Conservation (phyloP, 352 stramenopile genomes). For the Blastocystis sp. region DNA sequence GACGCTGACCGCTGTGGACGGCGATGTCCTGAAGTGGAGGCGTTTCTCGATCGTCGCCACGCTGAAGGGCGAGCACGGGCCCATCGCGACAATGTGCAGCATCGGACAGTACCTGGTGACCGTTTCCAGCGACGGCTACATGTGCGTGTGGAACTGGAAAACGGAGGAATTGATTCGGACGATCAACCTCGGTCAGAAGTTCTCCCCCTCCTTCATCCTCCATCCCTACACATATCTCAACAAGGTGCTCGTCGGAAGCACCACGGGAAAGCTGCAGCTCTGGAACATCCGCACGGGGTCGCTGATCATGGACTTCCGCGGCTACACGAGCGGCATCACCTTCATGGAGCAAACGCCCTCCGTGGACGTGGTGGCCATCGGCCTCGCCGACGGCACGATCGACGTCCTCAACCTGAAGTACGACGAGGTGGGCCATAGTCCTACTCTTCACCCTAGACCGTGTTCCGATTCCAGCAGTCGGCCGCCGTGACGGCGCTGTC, state of each 20-base stretch:
- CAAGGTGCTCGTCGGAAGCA: constrained; percentile 81
- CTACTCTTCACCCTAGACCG: background rate
- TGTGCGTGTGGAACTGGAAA: constrained; percentile 70
- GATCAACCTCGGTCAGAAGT: constrained; percentile 75
- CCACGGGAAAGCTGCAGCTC: constrained; percentile 78
- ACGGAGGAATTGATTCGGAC: constrained; percentile 77
- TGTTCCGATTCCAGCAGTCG: constrained; percentile 48
- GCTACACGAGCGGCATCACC: constrained; percentile 73
- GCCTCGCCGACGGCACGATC: constrained; percentile 78
- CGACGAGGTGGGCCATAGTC: constrained; percentile 73
- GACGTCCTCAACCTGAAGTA: constrained; percentile 81
- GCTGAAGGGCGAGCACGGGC: constrained; percentile 15
- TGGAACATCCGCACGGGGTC: constrained; percentile 83
- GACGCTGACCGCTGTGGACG: constrained; percentile 76
- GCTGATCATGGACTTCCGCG: constrained; percentile 80
- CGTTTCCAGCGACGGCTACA: constrained; percentile 40
- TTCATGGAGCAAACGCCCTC: constrained; percentile 79
- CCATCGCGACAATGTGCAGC: constrained; percentile 2
- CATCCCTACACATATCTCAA: constrained; percentile 84
- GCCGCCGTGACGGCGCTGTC: constrained; percentile 72
- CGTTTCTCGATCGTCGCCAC: constrained; percentile 48
- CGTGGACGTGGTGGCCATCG: constrained; percentile 80
- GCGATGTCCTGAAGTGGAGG: constrained; percentile 74
- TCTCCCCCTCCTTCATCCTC: constrained; percentile 79
- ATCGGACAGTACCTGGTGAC: constrained; percentile 69